Base-by-base conservation (phyloP, 1,284 basidiomycete species). In the Sporisorium scitamineum region DNA sequence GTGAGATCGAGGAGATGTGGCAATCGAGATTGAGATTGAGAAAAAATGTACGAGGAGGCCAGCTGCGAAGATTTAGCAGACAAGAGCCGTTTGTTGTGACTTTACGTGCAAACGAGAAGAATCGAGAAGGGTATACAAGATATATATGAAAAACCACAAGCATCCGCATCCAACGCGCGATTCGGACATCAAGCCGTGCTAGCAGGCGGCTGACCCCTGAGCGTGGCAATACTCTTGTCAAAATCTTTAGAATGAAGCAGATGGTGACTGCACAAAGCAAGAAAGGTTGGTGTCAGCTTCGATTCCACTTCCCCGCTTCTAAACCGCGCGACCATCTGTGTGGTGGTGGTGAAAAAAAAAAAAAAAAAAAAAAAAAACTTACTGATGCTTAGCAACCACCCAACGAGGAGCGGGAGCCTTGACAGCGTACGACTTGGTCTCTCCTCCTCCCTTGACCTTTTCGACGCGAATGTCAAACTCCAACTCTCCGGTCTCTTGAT, bases 391-490 rank as follows among this genome's bases (percentile, higher is more conserved):
- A 0, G 37, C 69, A 8, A 76, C 31, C 0, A 72, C 48, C 74
- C 74, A 81, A 2, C 34, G 52, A 6, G 84, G 84, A 34, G 77
- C 62, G 0, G 83, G 84, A 24, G 81, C 69, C 39, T 70, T 71
- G 29, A 84, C 79, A 0, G 70, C 61, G 47, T 84, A 85, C 16
- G 62, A 55, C 69, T 84, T 84, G 11, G 76, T 82, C 45, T 72
- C 73, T 20, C 81, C 83, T 1, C 63, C 54, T 8, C 84, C 84
- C 18, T 80, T 61, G 11, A 60, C 66, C 44, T 76, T 80, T 37
- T 99, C 96, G 5, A 98, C 90, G 2, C 93, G 90, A 75, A 98
- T 90, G 78, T 95, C 92, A 75, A 95, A 97, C n/a, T 90, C 86
- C 57, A 98, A 84, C 18, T 93, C 92, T 0, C 91, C 91, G 1